Evolutionary conservation across 2,329 filamentous ascomycete species (phyloP).

Genomic region (Teratosphaeria pseudoeucalypti): DNA sequence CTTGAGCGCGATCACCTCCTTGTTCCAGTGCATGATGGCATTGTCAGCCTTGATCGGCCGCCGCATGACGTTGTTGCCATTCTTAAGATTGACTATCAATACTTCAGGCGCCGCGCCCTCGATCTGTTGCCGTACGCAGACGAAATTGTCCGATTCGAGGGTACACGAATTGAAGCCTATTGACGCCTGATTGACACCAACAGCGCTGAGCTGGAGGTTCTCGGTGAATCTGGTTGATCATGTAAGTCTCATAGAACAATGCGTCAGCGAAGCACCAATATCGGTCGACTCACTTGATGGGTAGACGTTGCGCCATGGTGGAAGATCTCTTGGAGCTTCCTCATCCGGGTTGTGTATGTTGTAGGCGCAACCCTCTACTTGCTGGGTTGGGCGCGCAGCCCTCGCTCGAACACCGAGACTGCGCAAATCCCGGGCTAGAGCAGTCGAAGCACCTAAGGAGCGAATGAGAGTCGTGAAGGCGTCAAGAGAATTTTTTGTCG

Average conservation of each 20-base stretch:
- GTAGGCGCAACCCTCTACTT: slow-evolving; percentile 8
- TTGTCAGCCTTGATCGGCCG: slow-evolving; percentile 98
- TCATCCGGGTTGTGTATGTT: slow-evolving; percentile 15
- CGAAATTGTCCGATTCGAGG: slow-evolving; percentile 92
- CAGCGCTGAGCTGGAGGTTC: slow-evolving; percentile 57
- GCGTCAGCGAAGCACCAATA: background rate
- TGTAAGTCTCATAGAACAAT: background rate
- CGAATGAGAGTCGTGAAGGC: slow-evolving; percentile 24
- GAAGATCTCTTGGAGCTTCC: slow-evolving; percentile 8
- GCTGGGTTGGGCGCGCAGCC: slow-evolving; percentile 1
- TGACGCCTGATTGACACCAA: slow-evolving; percentile 50
- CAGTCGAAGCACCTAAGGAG: slow-evolving; percentile 16
- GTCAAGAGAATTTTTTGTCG: slow-evolving; percentile 10
- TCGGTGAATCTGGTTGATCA: slow-evolving; percentile 56
- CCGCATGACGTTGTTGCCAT: slow-evolving; percentile 88
- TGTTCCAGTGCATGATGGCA: slow-evolving; percentile 98
- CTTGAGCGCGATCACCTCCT: slow-evolving; percentile 92
- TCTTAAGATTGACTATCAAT: slow-evolving; percentile 95
- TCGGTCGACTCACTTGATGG: slow-evolving; percentile 55
- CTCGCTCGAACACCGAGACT: slow-evolving; percentile 2
- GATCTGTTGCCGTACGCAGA: slow-evolving; percentile 93
- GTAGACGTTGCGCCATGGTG: slow-evolving; percentile 55
- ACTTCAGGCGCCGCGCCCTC: slow-evolving; percentile 80
- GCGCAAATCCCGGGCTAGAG: slow-evolving; percentile 7
- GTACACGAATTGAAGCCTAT: slow-evolving; percentile 90